A percentile compares a stretch with the other conserved stretches of the same genome.
Conservation (phyloP, 306 rosid genomes). For the Cucurbita maxima region DNA sequence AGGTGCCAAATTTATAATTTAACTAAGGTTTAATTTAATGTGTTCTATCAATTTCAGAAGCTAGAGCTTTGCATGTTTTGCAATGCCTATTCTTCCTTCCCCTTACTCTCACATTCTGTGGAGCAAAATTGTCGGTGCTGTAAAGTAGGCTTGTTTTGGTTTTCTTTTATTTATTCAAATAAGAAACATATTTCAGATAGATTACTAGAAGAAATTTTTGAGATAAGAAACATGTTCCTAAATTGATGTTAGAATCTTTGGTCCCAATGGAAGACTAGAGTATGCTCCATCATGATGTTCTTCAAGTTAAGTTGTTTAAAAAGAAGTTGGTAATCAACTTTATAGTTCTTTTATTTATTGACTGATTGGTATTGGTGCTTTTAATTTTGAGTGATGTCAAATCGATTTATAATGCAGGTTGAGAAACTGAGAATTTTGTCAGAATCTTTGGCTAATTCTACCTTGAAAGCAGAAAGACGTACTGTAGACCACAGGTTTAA, state of each 20-base stretch:
- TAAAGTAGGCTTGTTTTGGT: not conserved
- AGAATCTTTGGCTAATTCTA: constrained; percentile 81
- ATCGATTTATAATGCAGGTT: constrained; percentile 36
- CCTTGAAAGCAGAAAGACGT: constrained; percentile 64
- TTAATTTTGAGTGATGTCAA: not conserved
- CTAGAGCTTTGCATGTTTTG: not conserved
- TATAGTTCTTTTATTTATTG: not conserved
- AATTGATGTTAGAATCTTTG: not conserved
- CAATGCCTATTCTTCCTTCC: not conserved
- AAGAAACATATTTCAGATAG: not conserved
- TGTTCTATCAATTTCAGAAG: not conserved
- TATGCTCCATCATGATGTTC: not conserved
- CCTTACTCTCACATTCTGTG: not conserved
- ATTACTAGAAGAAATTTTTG: not conserved
- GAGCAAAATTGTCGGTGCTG: not conserved
- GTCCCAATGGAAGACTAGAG: not conserved
- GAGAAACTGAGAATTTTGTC: constrained; percentile 67
- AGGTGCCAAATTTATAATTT: too few species aligned
- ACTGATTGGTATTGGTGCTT: constrained; percentile 7
- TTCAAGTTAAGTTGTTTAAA: not conserved
- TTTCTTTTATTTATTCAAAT: not conserved
- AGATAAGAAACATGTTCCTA: not conserved
- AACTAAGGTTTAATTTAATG: not conserved
- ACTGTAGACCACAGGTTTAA: constrained; percentile 69
- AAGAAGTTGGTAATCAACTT: not conserved